These are phyloP conservation scores for Rhizopus arrhizus DNA, from an alignment of 371 early-diverging fungal genomes.

Conservation along the genomic window DNA sequence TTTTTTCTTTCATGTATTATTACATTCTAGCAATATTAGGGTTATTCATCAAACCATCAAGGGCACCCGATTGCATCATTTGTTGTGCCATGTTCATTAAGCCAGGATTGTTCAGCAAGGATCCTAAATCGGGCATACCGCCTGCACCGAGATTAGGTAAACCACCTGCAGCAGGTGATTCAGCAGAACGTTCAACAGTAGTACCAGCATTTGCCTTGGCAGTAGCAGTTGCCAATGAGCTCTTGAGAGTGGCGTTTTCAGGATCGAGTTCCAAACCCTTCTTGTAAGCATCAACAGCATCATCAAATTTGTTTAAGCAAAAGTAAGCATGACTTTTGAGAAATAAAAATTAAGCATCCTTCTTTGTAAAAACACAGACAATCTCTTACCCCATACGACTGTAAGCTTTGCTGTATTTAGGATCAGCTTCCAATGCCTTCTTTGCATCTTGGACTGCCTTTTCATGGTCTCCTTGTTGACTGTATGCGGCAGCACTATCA, in stretches of 20 bases:
- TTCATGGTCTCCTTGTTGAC: constrained; percentile 83
- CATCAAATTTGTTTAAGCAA: constrained; percentile 78
- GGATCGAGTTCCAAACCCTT: constrained; percentile 92
- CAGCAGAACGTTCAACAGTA: constrained; percentile 41
- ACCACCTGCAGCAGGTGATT: constrained; percentile 33
- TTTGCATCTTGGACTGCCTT: constrained; percentile 88
- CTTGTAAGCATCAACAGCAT: constrained; percentile 90
- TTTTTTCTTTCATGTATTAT: constrained; percentile 12
- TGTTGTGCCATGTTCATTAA: constrained; percentile 93
- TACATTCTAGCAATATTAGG: constrained; percentile 84
- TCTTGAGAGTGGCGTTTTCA: constrained; percentile 71
- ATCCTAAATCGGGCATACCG: constrained; percentile 60
- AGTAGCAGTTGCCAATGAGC: constrained; percentile 65
- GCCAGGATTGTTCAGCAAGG: constrained; percentile 87
- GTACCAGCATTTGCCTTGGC: constrained; percentile 36
- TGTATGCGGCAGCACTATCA: constrained; percentile 91
- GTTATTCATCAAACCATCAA: constrained; percentile 85
- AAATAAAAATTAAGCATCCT: neutral
- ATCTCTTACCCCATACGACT: constrained; percentile 82
- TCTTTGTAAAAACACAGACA: neutral
- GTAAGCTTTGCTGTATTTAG: constrained; percentile 90
- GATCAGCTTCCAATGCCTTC: constrained; percentile 82
- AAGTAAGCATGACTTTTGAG: constrained; percentile 80
- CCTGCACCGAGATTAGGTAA: constrained; percentile 52
- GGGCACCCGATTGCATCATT: constrained; percentile 92